Base-by-base conservation (phyloP, 345 rosid species). In the Salix arbutifolia region DNA sequence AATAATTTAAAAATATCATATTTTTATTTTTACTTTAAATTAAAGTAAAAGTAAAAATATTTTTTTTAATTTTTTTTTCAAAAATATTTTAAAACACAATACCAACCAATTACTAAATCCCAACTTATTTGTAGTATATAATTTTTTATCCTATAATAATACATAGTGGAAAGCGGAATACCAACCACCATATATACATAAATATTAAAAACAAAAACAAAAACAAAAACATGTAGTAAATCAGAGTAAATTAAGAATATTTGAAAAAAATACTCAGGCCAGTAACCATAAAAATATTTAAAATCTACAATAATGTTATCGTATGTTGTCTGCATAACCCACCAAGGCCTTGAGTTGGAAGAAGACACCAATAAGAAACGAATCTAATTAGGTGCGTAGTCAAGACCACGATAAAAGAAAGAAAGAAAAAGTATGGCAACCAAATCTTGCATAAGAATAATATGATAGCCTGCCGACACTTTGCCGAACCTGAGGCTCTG, bases 361-460 rank as follows among this genome's bases (percentile, higher is more conserved):
- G 4, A 18, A 64, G 7, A 66, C 26, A 74, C 37, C 5, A 50
- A 46, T 18, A 37, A 7, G 40, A 30, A 60, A 73, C 16, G 60
- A 76, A 74, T 38, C 38, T 3, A 56, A 74, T 74, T 78, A 71
- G 87, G 79, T 82, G 21, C 33, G 13, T 46, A 67, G 77, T 74
- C 79, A 68, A 65, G 60, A 56, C 28, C 28, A 1, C 58, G 38
- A 14, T 56, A 21, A 56, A 56, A 46, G 50, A 46, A 46, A 46
- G 18, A 14, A 35, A 11, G 25, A 33, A 69, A 7, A 33, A 50
- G 14, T 37, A 64, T 46, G 6, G 7, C 53, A 48, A 69, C 78
- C 74, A 6, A 79, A 48, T 25, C 53, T 37, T 44, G 40, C 31
- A 46, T 26, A 9, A 40, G 44, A 60, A 67, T 19, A 30, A 56